Base-by-base conservation (phyloP, 2,329 filamentous ascomycete species). In the Alternaria arborescens region DNA sequence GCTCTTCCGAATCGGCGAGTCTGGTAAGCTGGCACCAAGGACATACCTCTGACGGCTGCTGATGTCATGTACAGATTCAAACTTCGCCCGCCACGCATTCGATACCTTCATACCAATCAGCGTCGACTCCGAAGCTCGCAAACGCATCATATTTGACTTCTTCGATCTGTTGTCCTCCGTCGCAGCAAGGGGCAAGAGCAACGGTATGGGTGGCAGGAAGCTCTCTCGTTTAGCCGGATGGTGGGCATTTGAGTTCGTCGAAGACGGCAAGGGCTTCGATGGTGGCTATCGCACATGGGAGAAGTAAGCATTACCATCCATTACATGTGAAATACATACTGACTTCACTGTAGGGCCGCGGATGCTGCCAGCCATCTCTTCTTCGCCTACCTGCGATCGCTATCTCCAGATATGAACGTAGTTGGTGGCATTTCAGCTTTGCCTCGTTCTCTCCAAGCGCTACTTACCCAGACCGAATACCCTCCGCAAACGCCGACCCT, bases 321-420 rank as follows among this genome's bases (percentile, higher is more conserved):
- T 51, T 51, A 51, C 51, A 24, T 20, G 7, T 20, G 14, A 6
- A 18, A 38, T 18, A 16, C 24, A 30, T 26, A 61, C 80, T 81
- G 62, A 81, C 71, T 51, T 52, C 5, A 57, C 47, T 66, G 28
- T 72, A 96, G 92, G 73, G 94, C 94, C 62, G 95, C 95, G 60
- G 93, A 98, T 84, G 95, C 95, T 55, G 93, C 94, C 20, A 97
- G 94, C 73, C 95, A 99, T 82, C 83, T 99, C 55, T 99, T 99
- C 84, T 99, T 99, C 76, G 95, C 95, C 57, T 99, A 98, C 77
- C 87, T 99, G 48, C 88, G 95, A 70, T 97, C 94, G 0, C 82
- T 97, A 47, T 89, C 93, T 2, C 94, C 95, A n/a, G 90, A 94
- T 64, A 76, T 85, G 34, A 86, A 89, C 64, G 87, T 88, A 30